A percentile compares a stretch with the other conserved stretches of the same genome.
These are phyloP conservation scores for Citrullus mucosospermus DNA, from an alignment of 306 rosid genomes.

Conservation along the genomic window DNA sequence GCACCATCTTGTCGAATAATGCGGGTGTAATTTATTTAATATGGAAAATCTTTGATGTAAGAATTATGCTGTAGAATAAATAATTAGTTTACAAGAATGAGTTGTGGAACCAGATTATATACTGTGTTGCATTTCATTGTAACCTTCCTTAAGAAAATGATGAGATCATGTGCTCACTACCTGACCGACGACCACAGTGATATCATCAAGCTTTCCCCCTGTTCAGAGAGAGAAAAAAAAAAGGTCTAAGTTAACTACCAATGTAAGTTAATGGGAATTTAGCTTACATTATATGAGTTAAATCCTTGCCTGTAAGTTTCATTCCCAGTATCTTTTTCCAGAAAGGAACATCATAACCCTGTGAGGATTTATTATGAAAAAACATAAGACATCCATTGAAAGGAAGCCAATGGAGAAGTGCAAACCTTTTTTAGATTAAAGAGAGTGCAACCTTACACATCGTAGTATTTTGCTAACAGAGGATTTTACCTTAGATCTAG, in stretches of 20 bases:
- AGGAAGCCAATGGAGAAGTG: not conserved
- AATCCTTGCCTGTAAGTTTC: slow-evolving; percentile 64
- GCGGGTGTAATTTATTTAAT: not conserved
- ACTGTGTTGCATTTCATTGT: not conserved
- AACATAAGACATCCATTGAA: not conserved
- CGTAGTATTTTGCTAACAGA: not conserved
- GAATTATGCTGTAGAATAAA: not conserved
- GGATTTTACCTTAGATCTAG: slow-evolving; percentile 51
- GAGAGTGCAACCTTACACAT: not conserved
- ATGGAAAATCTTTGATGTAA: not conserved
- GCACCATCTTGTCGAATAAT: not conserved
- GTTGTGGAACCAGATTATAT: not conserved
- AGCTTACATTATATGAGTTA: not conserved
- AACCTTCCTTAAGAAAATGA: not conserved
- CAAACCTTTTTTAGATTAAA: too few species aligned
- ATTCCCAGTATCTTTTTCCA: slow-evolving; percentile 88
- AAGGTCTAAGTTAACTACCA: slow-evolving; percentile 1
- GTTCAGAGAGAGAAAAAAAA: slow-evolving; percentile 2
- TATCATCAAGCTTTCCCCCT: slow-evolving; percentile 92
- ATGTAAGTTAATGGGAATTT: not conserved
- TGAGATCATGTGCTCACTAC: slow-evolving; percentile 47
- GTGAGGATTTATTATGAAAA: slow-evolving; percentile 13
- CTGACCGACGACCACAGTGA: slow-evolving; percentile 65
- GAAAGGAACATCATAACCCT: slow-evolving; percentile 73
- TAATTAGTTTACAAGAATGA: not conserved